Percentiles rank a stretch among this genome's conserved stretches.
Evolutionary conservation across 192 early-diverging fungal species (phyloP).

Genomic region (Coemansia sp.): DNA sequence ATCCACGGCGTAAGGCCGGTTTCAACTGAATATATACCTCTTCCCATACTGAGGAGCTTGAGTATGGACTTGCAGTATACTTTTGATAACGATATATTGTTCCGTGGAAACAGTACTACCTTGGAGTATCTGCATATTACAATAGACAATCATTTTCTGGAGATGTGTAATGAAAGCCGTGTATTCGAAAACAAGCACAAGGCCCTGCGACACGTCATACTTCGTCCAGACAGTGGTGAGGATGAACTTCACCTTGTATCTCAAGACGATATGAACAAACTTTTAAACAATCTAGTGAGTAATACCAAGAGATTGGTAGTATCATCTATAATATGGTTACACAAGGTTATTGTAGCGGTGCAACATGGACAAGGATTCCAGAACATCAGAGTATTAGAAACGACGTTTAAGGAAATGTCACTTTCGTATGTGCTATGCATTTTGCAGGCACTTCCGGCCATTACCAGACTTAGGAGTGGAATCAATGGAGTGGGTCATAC

Average conservation of each 20-base stretch:
- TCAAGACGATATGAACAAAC: too few species aligned
- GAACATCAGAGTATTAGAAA: background rate
- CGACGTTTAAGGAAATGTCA: too few species aligned
- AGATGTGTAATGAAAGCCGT: too few species aligned
- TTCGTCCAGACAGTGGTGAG: too few species aligned
- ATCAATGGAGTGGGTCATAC: background rate
- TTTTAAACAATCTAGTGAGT: background rate
- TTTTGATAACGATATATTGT: constrained; percentile 7
- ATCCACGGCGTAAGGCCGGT: background rate
- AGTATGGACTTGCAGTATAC: background rate
- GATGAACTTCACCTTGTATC: too few species aligned
- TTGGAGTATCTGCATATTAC: constrained; percentile 3
- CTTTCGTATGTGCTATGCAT: background rate
- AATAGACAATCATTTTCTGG: too few species aligned
- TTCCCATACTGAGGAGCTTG: background rate
- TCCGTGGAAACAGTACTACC: constrained; percentile 10
- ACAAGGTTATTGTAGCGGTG: background rate
- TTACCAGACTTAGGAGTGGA: background rate
- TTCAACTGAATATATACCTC: background rate
- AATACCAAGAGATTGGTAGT: background rate
- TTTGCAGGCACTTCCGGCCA: background rate
- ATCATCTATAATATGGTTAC: background rate
- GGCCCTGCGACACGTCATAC: too few species aligned
- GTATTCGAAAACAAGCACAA: too few species aligned
- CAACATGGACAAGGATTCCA: background rate